Evolutionary conservation across 495 filamentous ascomycete species (phyloP), one percentile per base, ranked within the genome.

Genomic region (Podospora sp.): DNA sequence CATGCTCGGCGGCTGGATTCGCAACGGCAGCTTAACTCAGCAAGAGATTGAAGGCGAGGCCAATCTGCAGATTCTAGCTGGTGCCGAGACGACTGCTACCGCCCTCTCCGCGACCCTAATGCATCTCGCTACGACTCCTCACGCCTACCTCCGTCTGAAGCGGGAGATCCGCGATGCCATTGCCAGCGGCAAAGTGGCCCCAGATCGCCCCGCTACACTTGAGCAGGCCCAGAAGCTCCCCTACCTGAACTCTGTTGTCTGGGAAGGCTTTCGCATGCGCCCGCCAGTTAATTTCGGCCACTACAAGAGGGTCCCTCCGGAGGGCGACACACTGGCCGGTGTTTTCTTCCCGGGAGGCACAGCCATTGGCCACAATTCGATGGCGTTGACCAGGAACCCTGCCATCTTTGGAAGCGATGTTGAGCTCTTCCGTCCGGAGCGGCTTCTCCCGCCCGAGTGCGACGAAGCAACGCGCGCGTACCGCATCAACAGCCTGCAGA

Each of bases 61-160:
- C 12, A 60, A 82, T n/a, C 68, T 79, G 8, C 77, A 80, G 62
- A 78, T 83, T 62, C 18, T 88, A 1, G 88, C 87, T 0, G 87
- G 87, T 8, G 83, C 85, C 6, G 88, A 90, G 64, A 88, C 87
- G 3, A 89, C 86, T 0, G 85, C 86, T 0, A 86, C 83, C 0
- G 81, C 85, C 20, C 84, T 90, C 69, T 83, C 84, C 56, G 79
- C 78, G 3, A 79, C 88, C 55, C 76, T 90, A 40, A 71, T 83
- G 26, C 83, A 86, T 67, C 72, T 89, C 29, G 71, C 87, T 18
- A 70, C 76, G 1, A 75, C 81, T 53, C 73, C 76, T 1, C 66
- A 69, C 0, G 78, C 82, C 0, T 88, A 87, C 68, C 70, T 77
- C n/a, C 80, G 78, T 50, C 80, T 90, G 67, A 82, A 87, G 77